These are phyloP conservation scores for Leucoagaricus sp. DNA, from an alignment of 1,284 basidiomycete species.

Conservation along the genomic window DNA sequence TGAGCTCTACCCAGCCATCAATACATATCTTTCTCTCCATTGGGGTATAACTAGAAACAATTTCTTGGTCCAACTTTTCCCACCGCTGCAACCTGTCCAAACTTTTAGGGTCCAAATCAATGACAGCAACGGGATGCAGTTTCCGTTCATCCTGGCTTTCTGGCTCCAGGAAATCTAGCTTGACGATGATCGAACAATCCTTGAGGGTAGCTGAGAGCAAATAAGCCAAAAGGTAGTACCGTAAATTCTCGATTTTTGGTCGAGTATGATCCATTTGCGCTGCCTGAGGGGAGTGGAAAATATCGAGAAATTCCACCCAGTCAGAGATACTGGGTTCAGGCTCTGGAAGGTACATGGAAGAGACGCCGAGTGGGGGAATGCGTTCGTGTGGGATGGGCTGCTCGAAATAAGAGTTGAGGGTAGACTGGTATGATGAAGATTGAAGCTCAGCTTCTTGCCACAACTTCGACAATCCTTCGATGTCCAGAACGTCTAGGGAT, in stretches of 20 bases:
- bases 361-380: slow-evolving; percentile 29
- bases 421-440: slow-evolving; percentile 24
- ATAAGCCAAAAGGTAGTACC: slow-evolving; percentile 71
- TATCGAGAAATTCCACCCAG: slow-evolving; percentile 58
- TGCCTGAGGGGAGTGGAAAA: slow-evolving; percentile 43
- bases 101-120: slow-evolving; percentile 88
- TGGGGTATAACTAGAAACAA: slow-evolving; percentile 53
- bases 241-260: slow-evolving; percentile 46
- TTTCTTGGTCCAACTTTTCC: slow-evolving; percentile 72
- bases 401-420: slow-evolving; percentile 24
- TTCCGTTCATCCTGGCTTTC: slow-evolving; percentile 15
- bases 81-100: slow-evolving; percentile 69
- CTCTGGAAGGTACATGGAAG: slow-evolving; percentile 27
- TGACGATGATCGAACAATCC: slow-evolving; percentile 89
- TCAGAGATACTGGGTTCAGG: slow-evolving; percentile 56
- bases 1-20: slow-evolving; percentile 27
- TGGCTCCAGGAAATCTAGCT: slow-evolving; percentile 36
- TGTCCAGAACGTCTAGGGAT: slow-evolving; percentile 80
- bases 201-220: slow-evolving; percentile 93
- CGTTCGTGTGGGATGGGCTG: slow-evolving; percentile 14
- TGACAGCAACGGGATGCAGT: slow-evolving; percentile 57
- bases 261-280: slow-evolving; percentile 35
- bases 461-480: slow-evolving; percentile 71
- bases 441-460: slow-evolving; percentile 37
- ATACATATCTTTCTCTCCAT: slow-evolving; percentile 40